phyloP scores from a whole-genome alignment of 176 grass and related monocot genomes.

The Triticum urartu region DNA sequence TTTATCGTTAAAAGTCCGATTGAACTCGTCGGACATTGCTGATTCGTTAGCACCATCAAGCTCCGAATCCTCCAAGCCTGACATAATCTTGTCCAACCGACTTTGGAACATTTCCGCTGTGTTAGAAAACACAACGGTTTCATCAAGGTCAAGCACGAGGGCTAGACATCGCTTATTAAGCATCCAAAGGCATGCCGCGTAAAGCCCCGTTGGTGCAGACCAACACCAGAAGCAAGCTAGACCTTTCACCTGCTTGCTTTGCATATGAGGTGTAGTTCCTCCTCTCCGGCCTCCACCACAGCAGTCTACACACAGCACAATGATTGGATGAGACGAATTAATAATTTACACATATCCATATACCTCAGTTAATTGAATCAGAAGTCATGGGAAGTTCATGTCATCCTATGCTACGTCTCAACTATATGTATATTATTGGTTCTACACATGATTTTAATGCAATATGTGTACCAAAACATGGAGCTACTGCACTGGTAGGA shows the following conservation, averaged over 20 bases:
- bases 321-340: neutral
- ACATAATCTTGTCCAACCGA: conserved; percentile 38
- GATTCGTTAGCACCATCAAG: conserved; percentile 46
- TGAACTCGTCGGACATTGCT: conserved; percentile 44
- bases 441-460: neutral
- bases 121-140: conserved; percentile 60
- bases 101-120: conserved; percentile 53
- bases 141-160: conserved; percentile 63
- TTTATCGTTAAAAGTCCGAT: conserved; percentile 44
- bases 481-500: too few species aligned
- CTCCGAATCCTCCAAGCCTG: conserved; percentile 36
- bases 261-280: conserved; percentile 70
- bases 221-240: conserved; percentile 79
- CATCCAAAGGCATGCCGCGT: conserved; percentile 43
- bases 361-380: neutral
- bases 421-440: neutral
- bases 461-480: neutral
- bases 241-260: conserved; percentile 51
- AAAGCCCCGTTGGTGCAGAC: conserved; percentile 37
- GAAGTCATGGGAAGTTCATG: neutral
- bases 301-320: conserved; percentile 41
- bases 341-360: neutral
- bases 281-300: conserved; percentile 38
- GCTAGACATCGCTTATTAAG: conserved; percentile 57
- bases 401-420: neutral